phyloP scores from a whole-genome alignment of 768 basidiomycete species.

The Phlebiopsis gigantea region DNA sequence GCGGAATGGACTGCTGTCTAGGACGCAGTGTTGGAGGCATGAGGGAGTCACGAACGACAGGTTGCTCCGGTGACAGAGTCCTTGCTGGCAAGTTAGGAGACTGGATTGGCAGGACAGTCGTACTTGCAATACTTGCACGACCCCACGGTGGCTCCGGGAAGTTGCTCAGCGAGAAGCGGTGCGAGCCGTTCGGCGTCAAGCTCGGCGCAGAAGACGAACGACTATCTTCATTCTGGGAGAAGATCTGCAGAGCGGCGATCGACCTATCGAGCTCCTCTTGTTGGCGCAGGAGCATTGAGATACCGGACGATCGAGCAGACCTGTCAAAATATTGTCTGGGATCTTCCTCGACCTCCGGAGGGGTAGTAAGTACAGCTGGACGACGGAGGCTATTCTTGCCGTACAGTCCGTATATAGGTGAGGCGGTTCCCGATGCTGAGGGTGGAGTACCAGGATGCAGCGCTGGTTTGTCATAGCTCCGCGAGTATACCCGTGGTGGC shows the following conservation, averaged over 20 bases:
- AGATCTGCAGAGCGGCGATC: slow-evolving; percentile 51
- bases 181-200: slow-evolving; percentile 11
- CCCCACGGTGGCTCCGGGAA: slow-evolving; percentile 60
- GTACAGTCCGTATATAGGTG: slow-evolving; percentile 43
- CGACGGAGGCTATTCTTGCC: slow-evolving; percentile 24
- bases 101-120: background rate
- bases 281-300: slow-evolving; percentile 45
- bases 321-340: slow-evolving; percentile 7
- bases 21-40: background rate
- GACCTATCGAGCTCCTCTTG: slow-evolving; percentile 61
- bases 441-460: background rate
- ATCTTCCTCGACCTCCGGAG: slow-evolving; percentile 6
- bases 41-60: background rate
- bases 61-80: background rate
- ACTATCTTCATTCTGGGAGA: slow-evolving; percentile 16
- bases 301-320: slow-evolving; percentile 23
- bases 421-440: slow-evolving; percentile 22
- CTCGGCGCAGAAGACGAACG: slow-evolving; percentile 10
- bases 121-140: slow-evolving; percentile 14
- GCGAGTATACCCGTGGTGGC: background rate
- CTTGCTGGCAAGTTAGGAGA: background rate
- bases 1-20: slow-evolving; percentile 12
- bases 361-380: background rate
- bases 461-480: background rate
- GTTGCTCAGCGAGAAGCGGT: slow-evolving; percentile 56